These are phyloP conservation scores for Suillus plorans DNA, from an alignment of 768 basidiomycete genomes.

Conservation along the genomic window DNA sequence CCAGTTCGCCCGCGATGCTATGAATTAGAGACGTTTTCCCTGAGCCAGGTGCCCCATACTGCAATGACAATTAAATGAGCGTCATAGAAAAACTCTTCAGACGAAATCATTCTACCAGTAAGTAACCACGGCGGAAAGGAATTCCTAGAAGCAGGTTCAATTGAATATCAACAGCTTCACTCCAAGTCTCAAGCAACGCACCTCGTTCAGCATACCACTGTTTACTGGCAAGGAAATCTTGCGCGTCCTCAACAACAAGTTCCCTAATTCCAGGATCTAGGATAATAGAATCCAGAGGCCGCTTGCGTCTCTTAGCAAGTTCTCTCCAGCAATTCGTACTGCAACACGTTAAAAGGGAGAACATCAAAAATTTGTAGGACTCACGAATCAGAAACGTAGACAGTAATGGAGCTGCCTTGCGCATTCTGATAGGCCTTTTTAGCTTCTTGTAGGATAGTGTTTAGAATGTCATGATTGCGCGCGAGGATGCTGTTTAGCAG, in stretches of 20 bases:
- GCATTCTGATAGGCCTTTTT: slow-evolving; percentile 51
- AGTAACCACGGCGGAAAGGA: slow-evolving; percentile 78
- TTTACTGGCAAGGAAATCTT: slow-evolving; percentile 67
- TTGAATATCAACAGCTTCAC: background rate
- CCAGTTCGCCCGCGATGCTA: slow-evolving; percentile 74
- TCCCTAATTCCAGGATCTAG: slow-evolving; percentile 71
- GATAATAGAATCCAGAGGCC: slow-evolving; percentile 65
- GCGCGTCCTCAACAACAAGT: slow-evolving; percentile 62
- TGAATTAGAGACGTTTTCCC: slow-evolving; percentile 82
- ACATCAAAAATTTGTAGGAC: slow-evolving; percentile 8
- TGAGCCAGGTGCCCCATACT: slow-evolving; percentile 74
- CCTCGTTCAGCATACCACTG: slow-evolving; percentile 75
- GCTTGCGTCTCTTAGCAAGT: slow-evolving; percentile 59
- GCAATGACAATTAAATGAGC: slow-evolving; percentile 6
- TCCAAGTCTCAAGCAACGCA: slow-evolving; percentile 2
- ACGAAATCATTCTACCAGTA: slow-evolving; percentile 42
- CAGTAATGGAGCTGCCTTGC: slow-evolving; percentile 48
- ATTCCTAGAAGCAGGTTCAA: slow-evolving; percentile 35
- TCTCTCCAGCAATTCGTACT: slow-evolving; percentile 48
- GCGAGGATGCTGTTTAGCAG: slow-evolving; percentile 45
- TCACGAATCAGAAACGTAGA: slow-evolving; percentile 50
- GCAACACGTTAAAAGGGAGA: slow-evolving; percentile 2
- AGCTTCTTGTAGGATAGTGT: slow-evolving; percentile 53
- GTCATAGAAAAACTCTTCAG: background rate
- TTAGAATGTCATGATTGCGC: slow-evolving; percentile 44